Base-by-base conservation (phyloP, 1,284 basidiomycete species). In the Cutaneotrichosporon mucoides region DNA sequence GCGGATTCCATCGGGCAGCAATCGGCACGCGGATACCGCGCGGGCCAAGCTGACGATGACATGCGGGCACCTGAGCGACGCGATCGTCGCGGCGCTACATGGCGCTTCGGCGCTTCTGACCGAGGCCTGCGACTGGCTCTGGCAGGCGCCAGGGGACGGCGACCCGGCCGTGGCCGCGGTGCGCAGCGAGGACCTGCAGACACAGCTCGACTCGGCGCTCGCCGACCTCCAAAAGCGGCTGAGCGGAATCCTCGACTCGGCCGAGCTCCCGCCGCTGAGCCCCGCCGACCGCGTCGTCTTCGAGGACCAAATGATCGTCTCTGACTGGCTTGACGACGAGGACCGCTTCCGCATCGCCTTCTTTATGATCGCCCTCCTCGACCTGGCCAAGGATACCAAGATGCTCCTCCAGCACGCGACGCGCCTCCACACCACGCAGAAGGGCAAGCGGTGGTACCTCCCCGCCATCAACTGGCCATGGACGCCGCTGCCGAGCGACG, bases 261-360 rank as follows among this genome's bases (percentile, higher is more conserved):
- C 16, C 5, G 57, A 62, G 15, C 5, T 57, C 13, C 12, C 41
- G 35, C 15, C 50, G 24, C 11, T 15, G 38, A 46, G 36, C 16
- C 33, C 36, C 6, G 34, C 45, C 9, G 15, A 4, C 34, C 13
- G 11, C 40, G 60, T 65, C n/a, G 45, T 53, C 24, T 65, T 62
- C 34, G 61, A 57, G 45, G 64, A 65, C 44, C 53, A 65, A 33
- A 46, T 62, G 42, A 48, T 53, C 15, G 24, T 47, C 6, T 50
- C 50, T n/a, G 64, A 65, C 54, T 65, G 64, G 64, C 60, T 72
- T n/a, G 63, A 63, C 15, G 68, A 68, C 46, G 63, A 69, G 41
- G 75, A 75, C 40, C 63, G 71, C 10, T 76, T 73, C 57, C 64
- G 74, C 24, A 54, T 75, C 6, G 75, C 75, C 1, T 75, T 77